Conservation (phyloP, 257 asterid genomes). For the Scutellaria barbata region DNA sequence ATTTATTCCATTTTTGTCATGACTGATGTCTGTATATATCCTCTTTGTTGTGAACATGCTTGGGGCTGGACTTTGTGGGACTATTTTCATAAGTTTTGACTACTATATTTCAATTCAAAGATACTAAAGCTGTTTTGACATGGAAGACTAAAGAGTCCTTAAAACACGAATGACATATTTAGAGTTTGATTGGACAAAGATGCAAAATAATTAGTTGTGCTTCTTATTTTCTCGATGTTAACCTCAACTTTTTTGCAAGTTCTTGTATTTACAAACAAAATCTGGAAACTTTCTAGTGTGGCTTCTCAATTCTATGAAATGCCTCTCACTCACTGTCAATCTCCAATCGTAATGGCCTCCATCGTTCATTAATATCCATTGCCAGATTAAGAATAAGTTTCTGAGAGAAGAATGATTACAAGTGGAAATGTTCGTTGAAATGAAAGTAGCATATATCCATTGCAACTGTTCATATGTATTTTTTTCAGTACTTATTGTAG, state of each 20-base stretch:
- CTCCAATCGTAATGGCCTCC: not conserved
- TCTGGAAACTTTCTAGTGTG: not conserved
- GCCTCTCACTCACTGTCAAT: not conserved
- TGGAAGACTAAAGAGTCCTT: too few species aligned
- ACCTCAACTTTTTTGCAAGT: not conserved
- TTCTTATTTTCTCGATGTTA: too few species aligned
- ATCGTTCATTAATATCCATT: not conserved
- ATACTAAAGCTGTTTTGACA: not conserved
- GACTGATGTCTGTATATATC: not conserved
- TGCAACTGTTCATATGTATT: constrained; percentile 6
- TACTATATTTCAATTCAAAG: not conserved
- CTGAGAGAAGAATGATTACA: not conserved
- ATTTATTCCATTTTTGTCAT: too few species aligned
- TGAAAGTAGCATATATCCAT: not conserved
- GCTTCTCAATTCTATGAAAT: not conserved
- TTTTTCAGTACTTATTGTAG: not conserved
- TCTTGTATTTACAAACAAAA: not conserved
- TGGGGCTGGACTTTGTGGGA: not conserved
- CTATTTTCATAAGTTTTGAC: not conserved
- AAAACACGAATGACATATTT: too few species aligned
- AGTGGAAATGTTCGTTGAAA: not conserved
- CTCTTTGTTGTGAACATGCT: not conserved
- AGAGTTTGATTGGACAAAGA: too few species aligned
- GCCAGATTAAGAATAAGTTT: not conserved
- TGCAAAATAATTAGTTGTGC: too few species aligned